These are phyloP conservation scores for Ambispora gerdemannii DNA, from an alignment of 192 early-diverging fungal species.

Conservation along the genomic window DNA sequence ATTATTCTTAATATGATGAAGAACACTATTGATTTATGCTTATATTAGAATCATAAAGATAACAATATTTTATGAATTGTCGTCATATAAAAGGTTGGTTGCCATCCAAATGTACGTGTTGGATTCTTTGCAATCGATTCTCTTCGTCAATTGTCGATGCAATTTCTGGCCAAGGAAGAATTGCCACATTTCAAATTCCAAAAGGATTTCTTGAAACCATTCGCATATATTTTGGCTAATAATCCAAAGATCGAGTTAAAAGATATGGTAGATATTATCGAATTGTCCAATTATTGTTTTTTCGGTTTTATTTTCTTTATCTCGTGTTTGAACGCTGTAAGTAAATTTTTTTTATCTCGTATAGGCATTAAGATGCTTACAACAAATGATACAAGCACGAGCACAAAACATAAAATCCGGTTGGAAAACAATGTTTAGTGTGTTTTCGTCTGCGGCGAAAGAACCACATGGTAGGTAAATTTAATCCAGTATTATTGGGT, in stretches of 20 bases:
- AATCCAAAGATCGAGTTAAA: constrained; percentile 70
- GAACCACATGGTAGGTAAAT: constrained; percentile 43
- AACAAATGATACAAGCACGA: constrained; percentile 69
- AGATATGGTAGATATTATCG: constrained; percentile 67
- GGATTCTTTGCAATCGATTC: constrained; percentile 90
- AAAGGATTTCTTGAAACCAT: constrained; percentile 90
- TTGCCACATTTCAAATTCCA: constrained; percentile 91
- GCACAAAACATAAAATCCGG: constrained; percentile 79
- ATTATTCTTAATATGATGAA: background rate
- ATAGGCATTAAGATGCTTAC: constrained; percentile 67
- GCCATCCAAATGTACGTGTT: constrained; percentile 77
- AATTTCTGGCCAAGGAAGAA: constrained; percentile 94
- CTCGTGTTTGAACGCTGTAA: background rate
- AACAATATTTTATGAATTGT: constrained; percentile 17
- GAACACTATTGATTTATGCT: too few relatives aligned
- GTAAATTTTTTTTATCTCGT: constrained; percentile 29
- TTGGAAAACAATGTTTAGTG: constrained; percentile 68
- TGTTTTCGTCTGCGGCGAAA: constrained; percentile 62
- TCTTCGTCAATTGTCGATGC: constrained; percentile 86
- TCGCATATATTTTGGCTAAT: constrained; percentile 76
- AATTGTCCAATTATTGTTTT: background rate
- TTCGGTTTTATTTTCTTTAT: background rate
- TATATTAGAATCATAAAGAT: background rate
- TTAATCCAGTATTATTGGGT: too few relatives aligned
- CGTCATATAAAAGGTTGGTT: constrained; percentile 55